Conservation (phyloP, 441 rosid genomes). For the Sinapis alba region DNA sequence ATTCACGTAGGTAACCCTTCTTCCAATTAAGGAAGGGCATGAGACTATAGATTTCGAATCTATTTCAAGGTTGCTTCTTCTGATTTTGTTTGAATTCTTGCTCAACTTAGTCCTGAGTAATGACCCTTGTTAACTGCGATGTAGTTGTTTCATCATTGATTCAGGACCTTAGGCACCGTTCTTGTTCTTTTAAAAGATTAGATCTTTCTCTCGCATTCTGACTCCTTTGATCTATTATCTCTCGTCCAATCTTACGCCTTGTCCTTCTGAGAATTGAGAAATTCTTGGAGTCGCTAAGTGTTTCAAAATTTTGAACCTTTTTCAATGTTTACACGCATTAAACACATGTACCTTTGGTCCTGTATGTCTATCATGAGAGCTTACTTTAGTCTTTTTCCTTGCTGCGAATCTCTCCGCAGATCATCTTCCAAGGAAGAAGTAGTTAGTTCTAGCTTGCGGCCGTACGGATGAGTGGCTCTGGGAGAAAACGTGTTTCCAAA, state of each 20-base stretch:
- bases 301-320: not conserved
- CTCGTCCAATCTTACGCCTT: too few species aligned
- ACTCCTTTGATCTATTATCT: constrained; percentile 10
- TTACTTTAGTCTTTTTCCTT: not conserved
- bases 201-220: not conserved
- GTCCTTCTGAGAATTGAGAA: too few species aligned
- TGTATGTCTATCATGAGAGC: too few species aligned
- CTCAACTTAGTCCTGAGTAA: not conserved
- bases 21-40: not conserved
- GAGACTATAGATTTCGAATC: constrained; percentile 11
- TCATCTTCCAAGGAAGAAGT: too few species aligned
- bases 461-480: constrained; percentile 78
- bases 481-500: constrained; percentile 69
- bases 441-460: too few species aligned
- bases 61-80: not conserved
- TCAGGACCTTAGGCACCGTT: constrained; percentile 6
- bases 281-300: too few species aligned
- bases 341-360: too few species aligned
- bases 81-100: not conserved
- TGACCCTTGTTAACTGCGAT: too few species aligned
- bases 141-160: constrained; percentile 9
- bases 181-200: not conserved
- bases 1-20: not conserved
- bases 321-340: not conserved
- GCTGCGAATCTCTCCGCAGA: constrained; percentile 15